Evolutionary conservation across 2,329 filamentous ascomycete genomes (phyloP).

Genomic region (Colletotrichum lupini): DNA sequence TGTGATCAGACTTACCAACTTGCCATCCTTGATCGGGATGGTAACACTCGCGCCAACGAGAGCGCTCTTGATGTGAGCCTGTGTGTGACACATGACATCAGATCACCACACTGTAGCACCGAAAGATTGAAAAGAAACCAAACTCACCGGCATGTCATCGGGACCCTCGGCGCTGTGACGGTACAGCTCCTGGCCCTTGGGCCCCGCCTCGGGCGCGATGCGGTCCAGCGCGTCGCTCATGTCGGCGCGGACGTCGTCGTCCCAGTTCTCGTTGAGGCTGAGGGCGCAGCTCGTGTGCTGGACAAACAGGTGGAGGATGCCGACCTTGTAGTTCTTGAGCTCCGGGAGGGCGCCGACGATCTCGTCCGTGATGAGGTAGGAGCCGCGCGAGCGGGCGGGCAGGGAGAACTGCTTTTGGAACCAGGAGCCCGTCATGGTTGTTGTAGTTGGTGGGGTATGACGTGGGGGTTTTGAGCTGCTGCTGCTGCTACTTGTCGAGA

Average conservation of each 20-base stretch:
- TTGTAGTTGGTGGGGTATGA: constrained; percentile 38
- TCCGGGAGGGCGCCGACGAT: constrained; percentile 80
- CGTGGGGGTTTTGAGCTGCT: constrained; percentile 31
- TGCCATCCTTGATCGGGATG: constrained; percentile 90
- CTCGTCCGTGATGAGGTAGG: constrained; percentile 88
- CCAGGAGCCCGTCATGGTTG: constrained; percentile 74
- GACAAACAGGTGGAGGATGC: constrained; percentile 88
- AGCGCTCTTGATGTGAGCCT: constrained; percentile 93
- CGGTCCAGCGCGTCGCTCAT: constrained; percentile 95
- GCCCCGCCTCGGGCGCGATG: constrained; percentile 83
- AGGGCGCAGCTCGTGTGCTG: constrained; percentile 96
- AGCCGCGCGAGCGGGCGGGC: constrained; percentile 80
- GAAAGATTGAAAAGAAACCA: constrained; percentile 9
- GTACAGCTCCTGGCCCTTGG: constrained; percentile 79
- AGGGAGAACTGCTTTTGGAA: constrained; percentile 87
- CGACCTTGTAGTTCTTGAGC: constrained; percentile 84
- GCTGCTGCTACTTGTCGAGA: constrained; percentile 42
- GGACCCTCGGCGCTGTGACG: constrained; percentile 86
- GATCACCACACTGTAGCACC: too few relatives aligned
- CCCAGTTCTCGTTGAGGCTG: constrained; percentile 92
- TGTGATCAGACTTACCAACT: constrained; percentile 64
- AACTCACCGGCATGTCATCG: constrained; percentile 89
- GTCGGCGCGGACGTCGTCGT: constrained; percentile 85
- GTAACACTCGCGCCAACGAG: constrained; percentile 89
- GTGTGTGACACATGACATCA: constrained; percentile 43